Base-by-base conservation (phyloP, 352 stramenopile genomes). In the Globisporangium sylvaticum region DNA sequence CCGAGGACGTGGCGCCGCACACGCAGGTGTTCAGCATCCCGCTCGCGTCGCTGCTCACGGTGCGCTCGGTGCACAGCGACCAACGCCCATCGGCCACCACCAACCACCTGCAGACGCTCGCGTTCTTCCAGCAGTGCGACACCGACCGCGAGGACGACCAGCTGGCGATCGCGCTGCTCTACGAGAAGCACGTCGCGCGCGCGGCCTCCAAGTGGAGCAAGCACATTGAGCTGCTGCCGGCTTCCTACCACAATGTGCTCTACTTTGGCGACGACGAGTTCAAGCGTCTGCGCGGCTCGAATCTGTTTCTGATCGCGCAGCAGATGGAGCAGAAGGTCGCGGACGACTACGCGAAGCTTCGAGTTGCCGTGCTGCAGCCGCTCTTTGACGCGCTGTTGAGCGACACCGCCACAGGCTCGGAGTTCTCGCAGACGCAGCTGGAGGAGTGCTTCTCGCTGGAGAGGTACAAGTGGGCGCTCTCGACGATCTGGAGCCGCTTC, bases 401-500 rank as follows among this genome's bases (percentile, higher is more conserved):
- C 68, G 31, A 10, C 31, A 14, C 24, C 6, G n/a, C 24, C 6
- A 31, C 20, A 66, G 57, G n/a, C 66, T 75, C 48, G 76, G 18
- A 60, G 59, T 78, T 84, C 22, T n/a, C 63, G 4, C 63, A 39
- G 25, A 15, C 14, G 25, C 22, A 69, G 44, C 37, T 69, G 29
- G 62, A 80, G 12, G 65, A 75, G 25, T 76, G 59, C 27, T 92
- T 92, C 58, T 91, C 83, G 3, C 74, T 90, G 20, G 76, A 87
- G 1, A 79, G 84, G 66, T 95, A 92, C 75, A 83, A 88, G 62
- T 95, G 87, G 87, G 87, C 84, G 31, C 62, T 95, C n/a, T 92
- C 87, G 15, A 92, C 84, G 42, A 90, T 95, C 71, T 95, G 87
- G 87, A 95, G 87, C 66, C 87, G 87, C 48, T 93, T 92, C 32